These are phyloP conservation scores for Penicillium sp. DNA, from an alignment of 2,329 filamentous ascomycete species.

Conservation along the genomic window DNA sequence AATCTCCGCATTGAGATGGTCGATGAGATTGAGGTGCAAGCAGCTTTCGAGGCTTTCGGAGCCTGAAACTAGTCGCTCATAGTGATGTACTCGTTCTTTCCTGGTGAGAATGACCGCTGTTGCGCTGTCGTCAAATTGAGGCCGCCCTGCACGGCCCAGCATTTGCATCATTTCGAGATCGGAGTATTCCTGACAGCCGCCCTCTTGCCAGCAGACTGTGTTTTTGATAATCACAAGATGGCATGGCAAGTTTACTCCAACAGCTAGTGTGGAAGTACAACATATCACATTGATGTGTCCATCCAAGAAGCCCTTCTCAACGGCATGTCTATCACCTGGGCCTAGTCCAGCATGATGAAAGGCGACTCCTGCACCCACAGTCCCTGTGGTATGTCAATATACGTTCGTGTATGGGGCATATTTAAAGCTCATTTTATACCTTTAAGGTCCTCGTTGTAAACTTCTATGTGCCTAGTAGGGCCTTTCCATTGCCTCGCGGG, in stretches of 20 bases:
- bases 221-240: constrained; percentile 84
- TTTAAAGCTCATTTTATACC: constrained; percentile 41
- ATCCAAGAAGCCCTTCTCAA: constrained; percentile 71
- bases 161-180: constrained; percentile 90
- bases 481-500: constrained; percentile 66
- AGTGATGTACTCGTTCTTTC: constrained; percentile 65
- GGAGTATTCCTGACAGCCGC: constrained; percentile 69
- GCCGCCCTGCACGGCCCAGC: constrained; percentile 80
- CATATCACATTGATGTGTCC: constrained; percentile 81
- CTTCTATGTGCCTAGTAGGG: constrained; percentile 56
- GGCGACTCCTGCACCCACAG: constrained; percentile 66
- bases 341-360: constrained; percentile 83
- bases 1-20: constrained; percentile 84
- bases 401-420: not conserved
- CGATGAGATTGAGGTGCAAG: constrained; percentile 77
- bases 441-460: constrained; percentile 65
- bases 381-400: constrained; percentile 37
- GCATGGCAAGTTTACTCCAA: constrained; percentile 82
- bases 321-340: constrained; percentile 62
- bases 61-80: constrained; percentile 75
- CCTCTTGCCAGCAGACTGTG: constrained; percentile 68
- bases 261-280: constrained; percentile 82
- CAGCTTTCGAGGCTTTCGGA: constrained; percentile 76
- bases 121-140: constrained; percentile 79
- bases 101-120: constrained; percentile 80